Conservation (phyloP, 176 grass and related monocot species). For the Juncus inflexus region DNA sequence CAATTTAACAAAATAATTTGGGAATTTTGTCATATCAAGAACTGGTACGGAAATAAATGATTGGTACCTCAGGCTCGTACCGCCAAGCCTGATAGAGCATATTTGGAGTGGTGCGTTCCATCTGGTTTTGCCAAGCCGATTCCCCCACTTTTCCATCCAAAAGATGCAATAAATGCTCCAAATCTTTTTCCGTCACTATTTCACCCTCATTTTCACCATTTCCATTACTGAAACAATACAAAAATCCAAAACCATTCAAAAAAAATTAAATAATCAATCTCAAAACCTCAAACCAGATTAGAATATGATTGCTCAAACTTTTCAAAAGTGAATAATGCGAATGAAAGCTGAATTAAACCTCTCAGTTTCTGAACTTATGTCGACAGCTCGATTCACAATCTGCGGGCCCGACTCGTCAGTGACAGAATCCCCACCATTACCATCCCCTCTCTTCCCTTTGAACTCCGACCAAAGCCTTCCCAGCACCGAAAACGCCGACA, state of each 20-base stretch:
- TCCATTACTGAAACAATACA: slow-evolving; percentile 24
- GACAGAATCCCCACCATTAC: too few species aligned
- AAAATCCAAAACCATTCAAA: not conserved
- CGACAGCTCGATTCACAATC: not conserved
- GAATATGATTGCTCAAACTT: not conserved
- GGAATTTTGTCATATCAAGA: too few species aligned
- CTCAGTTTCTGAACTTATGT: not conserved
- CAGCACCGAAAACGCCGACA: slow-evolving; percentile 88
- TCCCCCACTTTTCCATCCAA: slow-evolving; percentile 74
- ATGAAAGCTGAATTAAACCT: slow-evolving; percentile 11
- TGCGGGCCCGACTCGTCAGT: not conserved
- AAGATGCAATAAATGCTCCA: slow-evolving; percentile 78
- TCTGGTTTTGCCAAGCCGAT: slow-evolving; percentile 73
- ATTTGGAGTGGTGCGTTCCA: slow-evolving; percentile 82
- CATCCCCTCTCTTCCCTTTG: slow-evolving; percentile 21
- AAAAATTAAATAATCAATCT: slow-evolving; percentile 17
- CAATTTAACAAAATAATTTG: too few species aligned
- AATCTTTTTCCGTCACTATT: slow-evolving; percentile 65
- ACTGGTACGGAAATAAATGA: not conserved
- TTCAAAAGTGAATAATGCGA: not conserved
- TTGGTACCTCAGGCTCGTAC: slow-evolving; percentile 73
- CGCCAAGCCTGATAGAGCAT: slow-evolving; percentile 97
- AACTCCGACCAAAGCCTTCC: slow-evolving; percentile 41
- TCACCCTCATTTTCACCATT: slow-evolving; percentile 43
- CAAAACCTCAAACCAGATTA: slow-evolving; percentile 13